Evolutionary conservation across 2,329 filamentous ascomycete genomes (phyloP).

Genomic region (Thielaviopsis punctulata): DNA sequence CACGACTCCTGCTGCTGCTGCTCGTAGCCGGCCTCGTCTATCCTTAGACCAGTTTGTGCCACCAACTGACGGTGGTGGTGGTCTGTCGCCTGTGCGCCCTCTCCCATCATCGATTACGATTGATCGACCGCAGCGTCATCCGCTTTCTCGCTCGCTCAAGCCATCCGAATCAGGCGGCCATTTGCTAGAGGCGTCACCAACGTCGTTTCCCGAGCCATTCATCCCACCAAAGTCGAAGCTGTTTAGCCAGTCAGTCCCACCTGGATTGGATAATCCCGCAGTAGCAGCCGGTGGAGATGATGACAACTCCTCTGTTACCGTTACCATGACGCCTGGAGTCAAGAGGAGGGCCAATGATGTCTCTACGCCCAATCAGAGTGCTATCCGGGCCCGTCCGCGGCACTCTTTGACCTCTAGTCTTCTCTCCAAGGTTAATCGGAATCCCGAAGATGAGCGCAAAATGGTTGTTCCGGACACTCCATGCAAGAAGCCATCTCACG

Average conservation of each 20-base stretch:
- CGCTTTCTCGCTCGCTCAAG: constrained; percentile 70
- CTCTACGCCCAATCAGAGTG: constrained; percentile 8
- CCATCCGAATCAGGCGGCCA: constrained; percentile 75
- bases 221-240: constrained; percentile 21
- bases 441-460: constrained; percentile 52
- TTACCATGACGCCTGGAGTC: constrained; percentile 22
- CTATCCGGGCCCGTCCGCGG: constrained; percentile 6
- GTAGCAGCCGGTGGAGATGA: constrained; percentile 2
- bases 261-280: constrained; percentile 6
- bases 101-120: constrained; percentile 19
- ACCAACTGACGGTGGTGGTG: constrained; percentile 28
- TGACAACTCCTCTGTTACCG: no score
- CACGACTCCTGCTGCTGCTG: constrained; percentile 32
- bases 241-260: constrained; percentile 10
- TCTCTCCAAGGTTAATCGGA: constrained; percentile 84
- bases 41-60: constrained; percentile 66
- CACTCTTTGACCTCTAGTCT: constrained; percentile 84
- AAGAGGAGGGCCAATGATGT: constrained; percentile 1
- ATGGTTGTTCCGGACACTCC: constrained; percentile 80
- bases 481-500: constrained; percentile 64
- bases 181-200: constrained; percentile 50
- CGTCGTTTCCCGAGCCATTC: constrained; percentile 10
- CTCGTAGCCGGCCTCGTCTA: constrained; percentile 50
- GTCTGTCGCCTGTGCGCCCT: constrained; percentile 36
- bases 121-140: constrained; percentile 47